A percentile compares a stretch with the other conserved stretches of the same genome.
phyloP scores from a whole-genome alignment of 2,329 filamentous ascomycete species.

The Arthrobotrys conoides region DNA sequence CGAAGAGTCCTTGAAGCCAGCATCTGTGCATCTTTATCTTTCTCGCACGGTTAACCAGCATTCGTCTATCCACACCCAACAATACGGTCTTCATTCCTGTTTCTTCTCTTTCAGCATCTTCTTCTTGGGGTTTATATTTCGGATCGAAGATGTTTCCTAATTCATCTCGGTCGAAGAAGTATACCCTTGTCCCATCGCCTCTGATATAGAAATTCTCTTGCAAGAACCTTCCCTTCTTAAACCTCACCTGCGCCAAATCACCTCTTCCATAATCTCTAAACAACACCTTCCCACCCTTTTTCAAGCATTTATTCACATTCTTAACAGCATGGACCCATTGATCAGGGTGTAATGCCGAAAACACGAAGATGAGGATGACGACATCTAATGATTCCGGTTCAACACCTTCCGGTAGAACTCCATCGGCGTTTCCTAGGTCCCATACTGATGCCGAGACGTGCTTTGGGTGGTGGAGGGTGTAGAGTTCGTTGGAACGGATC shows the following conservation, averaged over 20 bases:
- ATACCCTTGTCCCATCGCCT: slow-evolving; percentile 94
- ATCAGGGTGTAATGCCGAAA: slow-evolving; percentile 86
- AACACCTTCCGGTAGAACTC: slow-evolving; percentile 79
- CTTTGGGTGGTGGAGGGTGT: slow-evolving; percentile 73
- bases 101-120: slow-evolving; percentile 36
- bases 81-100: slow-evolving; percentile 70
- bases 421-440: slow-evolving; percentile 75
- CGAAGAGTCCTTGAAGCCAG: slow-evolving; percentile 90
- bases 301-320: slow-evolving; percentile 86
- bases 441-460: slow-evolving; percentile 73
- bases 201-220: slow-evolving; percentile 98
- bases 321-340: slow-evolving; percentile 87
- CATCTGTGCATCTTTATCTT: slow-evolving; percentile 98
- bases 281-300: slow-evolving; percentile 91
- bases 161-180: slow-evolving; percentile 94
- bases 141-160: slow-evolving; percentile 74
- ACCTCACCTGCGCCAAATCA: slow-evolving; percentile 94
- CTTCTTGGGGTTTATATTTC: background rate
- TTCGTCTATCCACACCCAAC: slow-evolving; percentile 85
- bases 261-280: slow-evolving; percentile 98
- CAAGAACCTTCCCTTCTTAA: slow-evolving; percentile 94
- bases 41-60: slow-evolving; percentile 91
- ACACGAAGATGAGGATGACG: slow-evolving; percentile 96
- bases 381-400: slow-evolving; percentile 86
- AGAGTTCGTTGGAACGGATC: slow-evolving; percentile 84